Conservation (phyloP, 225 moss, liverwort and hornwort genomes). For the Physcomitrellopsis africana region DNA sequence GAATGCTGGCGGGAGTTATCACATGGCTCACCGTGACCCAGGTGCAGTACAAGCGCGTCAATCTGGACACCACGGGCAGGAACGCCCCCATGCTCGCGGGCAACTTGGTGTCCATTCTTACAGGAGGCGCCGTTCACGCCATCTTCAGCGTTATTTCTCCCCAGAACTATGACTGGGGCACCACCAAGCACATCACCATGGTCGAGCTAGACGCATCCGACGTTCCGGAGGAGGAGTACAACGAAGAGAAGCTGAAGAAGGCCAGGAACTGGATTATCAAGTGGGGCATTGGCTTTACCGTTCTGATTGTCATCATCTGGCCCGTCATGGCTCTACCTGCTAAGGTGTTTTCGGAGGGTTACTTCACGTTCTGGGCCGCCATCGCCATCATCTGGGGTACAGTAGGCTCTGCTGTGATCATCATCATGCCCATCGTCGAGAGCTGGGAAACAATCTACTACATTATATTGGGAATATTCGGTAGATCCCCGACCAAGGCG, state of each 20-base stretch:
- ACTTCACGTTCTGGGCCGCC: conserved; percentile 93
- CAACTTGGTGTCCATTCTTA: conserved; percentile 90
- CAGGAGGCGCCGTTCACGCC: conserved; percentile 78
- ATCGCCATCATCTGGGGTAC: conserved; percentile 89
- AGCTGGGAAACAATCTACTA: conserved; percentile 65
- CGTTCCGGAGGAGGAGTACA: conserved; percentile 77
- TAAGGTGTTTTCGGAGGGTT: conserved; percentile 72
- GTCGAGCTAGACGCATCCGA: conserved; percentile 66
- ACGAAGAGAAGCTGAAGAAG: conserved; percentile 68
- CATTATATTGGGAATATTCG: conserved; percentile 78
- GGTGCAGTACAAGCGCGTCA: conserved; percentile 67
- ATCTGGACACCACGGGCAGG: conserved; percentile 71
- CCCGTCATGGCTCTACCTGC: conserved; percentile 83
- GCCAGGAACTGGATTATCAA: conserved; percentile 86
- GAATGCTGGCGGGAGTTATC: conserved; percentile 51
- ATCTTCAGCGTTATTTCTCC: conserved; percentile 56
- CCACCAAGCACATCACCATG: conserved; percentile 73
- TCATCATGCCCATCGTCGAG: conserved; percentile 79
- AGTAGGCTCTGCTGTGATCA: conserved; percentile 68
- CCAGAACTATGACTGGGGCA: conserved; percentile 84
- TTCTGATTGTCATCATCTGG: conserved; percentile 85
- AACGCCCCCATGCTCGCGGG: conserved; percentile 93
- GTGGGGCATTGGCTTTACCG: conserved; percentile 79
- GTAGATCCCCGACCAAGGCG: conserved; percentile 19
- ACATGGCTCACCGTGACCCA: conserved; percentile 77